These are phyloP conservation scores for Ananas comosus DNA, from an alignment of 176 grass and related monocot species.

Conservation along the genomic window DNA sequence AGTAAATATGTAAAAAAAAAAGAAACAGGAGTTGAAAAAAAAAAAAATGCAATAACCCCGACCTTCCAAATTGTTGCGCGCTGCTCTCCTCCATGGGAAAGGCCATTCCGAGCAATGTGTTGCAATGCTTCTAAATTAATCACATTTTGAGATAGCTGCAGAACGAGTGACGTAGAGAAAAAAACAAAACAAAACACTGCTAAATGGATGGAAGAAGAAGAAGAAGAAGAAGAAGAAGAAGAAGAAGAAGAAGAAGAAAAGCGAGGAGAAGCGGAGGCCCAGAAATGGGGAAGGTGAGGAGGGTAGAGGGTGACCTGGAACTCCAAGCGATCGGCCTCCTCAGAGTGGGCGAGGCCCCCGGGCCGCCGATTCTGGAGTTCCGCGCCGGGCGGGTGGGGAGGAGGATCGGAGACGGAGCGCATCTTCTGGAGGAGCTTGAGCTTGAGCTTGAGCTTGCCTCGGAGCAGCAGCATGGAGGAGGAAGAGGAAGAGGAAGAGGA, in stretches of 20 bases:
- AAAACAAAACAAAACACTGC: background rate
- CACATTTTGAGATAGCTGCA: slow-evolving; percentile 31
- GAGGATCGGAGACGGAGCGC: background rate
- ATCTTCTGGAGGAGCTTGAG: slow-evolving; percentile 13
- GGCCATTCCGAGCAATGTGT: slow-evolving; percentile 26
- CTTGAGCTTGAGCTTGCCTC: slow-evolving; percentile 16
- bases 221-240: background rate
- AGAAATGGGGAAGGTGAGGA: background rate
- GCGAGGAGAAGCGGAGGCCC: no score
- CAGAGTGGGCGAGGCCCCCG: background rate
- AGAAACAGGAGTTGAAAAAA: background rate
- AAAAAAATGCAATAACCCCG: background rate
- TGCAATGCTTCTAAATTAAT: slow-evolving; percentile 39
- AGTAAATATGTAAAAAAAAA: background rate
- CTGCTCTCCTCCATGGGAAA: slow-evolving; percentile 19
- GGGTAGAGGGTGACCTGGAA: background rate
- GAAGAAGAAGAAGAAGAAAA: no score
- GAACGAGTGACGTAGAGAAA: background rate
- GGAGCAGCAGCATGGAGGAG: slow-evolving; percentile 5
- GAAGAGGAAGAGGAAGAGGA: background rate
- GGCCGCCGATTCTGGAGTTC: slow-evolving; percentile 24
- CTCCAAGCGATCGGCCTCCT: background rate
- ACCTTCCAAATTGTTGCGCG: slow-evolving; percentile 43
- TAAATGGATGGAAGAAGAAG: slow-evolving; percentile 1
- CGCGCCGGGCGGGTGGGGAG: slow-evolving; percentile 8